Conservation (phyloP, 306 rosid species). For the Prunus campanulata region DNA sequence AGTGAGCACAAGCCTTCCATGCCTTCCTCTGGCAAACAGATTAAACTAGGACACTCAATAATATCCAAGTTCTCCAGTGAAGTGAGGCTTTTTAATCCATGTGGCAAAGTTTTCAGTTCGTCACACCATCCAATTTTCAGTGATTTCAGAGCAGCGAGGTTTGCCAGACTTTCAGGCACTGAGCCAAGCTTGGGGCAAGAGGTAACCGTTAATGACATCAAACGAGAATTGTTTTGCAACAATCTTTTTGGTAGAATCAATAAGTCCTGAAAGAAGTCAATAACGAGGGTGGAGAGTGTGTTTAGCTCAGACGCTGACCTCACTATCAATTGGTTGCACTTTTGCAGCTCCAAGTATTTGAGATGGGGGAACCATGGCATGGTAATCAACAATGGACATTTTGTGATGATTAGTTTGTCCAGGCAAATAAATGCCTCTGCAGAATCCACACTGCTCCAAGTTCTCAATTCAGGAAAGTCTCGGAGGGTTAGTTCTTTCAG, state of each 20-base stretch:
- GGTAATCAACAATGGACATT: not conserved
- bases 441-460: conserved; percentile 6
- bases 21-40: conserved; percentile 10
- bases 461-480: not conserved
- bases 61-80: conserved; percentile 26
- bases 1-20: conserved; percentile 17
- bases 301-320: not conserved
- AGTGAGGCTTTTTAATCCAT: conserved; percentile 17
- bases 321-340: not conserved
- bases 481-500: not conserved
- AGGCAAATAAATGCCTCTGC: not conserved
- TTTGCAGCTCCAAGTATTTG: conserved; percentile 9
- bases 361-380: conserved; percentile 21
- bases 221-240: conserved; percentile 12
- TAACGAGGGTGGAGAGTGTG: conserved; percentile 12
- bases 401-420: not conserved
- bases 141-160: conserved; percentile 1
- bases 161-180: conserved; percentile 5
- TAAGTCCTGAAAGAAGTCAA: conserved; percentile 15
- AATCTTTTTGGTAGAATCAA: not conserved
- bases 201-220: conserved; percentile 16
- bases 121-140: conserved; percentile 25
- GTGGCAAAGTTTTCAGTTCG: conserved; percentile 5
- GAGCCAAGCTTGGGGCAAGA: conserved; percentile 16
- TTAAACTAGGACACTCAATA: conserved; percentile 21